Conservation (phyloP, 140 eudicot genomes). For the Senecio squalidus region DNA sequence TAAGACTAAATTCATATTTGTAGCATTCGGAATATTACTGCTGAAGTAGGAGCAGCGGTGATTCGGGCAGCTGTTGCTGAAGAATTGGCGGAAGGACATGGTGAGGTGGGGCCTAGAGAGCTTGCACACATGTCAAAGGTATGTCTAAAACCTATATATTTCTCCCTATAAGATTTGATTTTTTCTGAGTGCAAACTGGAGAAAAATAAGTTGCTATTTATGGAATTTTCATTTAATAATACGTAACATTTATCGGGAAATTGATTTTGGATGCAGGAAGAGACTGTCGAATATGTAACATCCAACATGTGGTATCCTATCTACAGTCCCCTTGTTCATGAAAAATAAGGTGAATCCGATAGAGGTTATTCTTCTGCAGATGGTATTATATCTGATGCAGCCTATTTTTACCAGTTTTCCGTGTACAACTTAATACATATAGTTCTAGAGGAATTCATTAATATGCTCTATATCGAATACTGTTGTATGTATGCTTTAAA, state of each 20-base stretch:
- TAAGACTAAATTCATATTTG: slow-evolving; percentile 15
- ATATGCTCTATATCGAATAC: not conserved
- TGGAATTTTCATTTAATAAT: not conserved
- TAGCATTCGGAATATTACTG: slow-evolving; percentile 93
- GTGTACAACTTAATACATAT: not conserved
- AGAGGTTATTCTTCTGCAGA: slow-evolving; percentile 17
- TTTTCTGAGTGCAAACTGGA: not conserved
- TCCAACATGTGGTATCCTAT: slow-evolving; percentile 91
- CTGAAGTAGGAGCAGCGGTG: slow-evolving; percentile 96
- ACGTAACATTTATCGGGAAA: not conserved
- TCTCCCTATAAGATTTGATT: not conserved
- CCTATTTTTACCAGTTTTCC: not conserved
- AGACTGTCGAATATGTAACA: slow-evolving; percentile 55
- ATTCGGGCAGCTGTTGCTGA: slow-evolving; percentile 76
- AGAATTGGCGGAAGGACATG: slow-evolving; percentile 91
- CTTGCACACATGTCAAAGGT: slow-evolving; percentile 85
- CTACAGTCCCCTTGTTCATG: slow-evolving; percentile 95
- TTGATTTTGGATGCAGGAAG: slow-evolving; percentile 55
- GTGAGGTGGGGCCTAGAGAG: slow-evolving; percentile 80
- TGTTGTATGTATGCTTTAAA: slow-evolving; percentile 4
- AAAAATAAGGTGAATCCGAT: slow-evolving; percentile 36
- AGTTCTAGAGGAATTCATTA: not conserved
- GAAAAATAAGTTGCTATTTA: slow-evolving; percentile 1
- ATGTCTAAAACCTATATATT: slow-evolving; percentile 10
- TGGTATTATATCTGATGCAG: slow-evolving; percentile 5